Base-by-base conservation (phyloP, 306 rosid species). In the Trichosanthes truncata region DNA sequence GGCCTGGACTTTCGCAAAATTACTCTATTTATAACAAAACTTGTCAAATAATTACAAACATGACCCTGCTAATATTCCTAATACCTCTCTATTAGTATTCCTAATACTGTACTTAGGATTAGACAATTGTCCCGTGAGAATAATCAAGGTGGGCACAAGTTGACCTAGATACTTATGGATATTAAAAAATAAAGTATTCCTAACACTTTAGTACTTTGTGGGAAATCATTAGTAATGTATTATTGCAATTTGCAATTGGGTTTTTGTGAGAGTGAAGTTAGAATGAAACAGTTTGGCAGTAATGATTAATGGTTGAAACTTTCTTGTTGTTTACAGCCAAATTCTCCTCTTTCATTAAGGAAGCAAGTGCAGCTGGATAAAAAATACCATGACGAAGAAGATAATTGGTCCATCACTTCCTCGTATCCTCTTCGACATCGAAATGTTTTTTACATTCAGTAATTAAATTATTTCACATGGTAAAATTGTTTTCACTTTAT, bases 311-410 rank as follows among this genome's bases (percentile, higher is more conserved):
- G 53, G 3, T 79, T 12, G 21, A n/a, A 79, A 81, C 3, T 80
- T 76, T 63, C 57, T 35, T 23, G 20, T 17, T 80, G 8, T 72
- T 84, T 82, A 62, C 93, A 96, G 99, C 86, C 87, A 61, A 90
- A 62, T 89, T 88, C 97, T 40, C 97, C 97, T 79, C 81, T 83
- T 66, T 84, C 97, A 13, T 51, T 90, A 78, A 87, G 84, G 88
- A 93, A 87, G 87, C 69, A 78, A 14, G 29, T 61, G 65, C 94
- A 81, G 53, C 84, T 76, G 79, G 92, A 85, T 74, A 90, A 83
- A 92, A 92, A 92, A 84, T 92, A 91, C 74, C 84, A 75, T 9
- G 97, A 90, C 25, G 98, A 91, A 80, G 97, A 96, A 84, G 99
- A 96, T 80, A 87, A 76, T 89, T 93, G 89, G 89, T 96, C 99